Base-by-base conservation (phyloP, 768 basidiomycete species). In the Gymnopilus dilepis region DNA sequence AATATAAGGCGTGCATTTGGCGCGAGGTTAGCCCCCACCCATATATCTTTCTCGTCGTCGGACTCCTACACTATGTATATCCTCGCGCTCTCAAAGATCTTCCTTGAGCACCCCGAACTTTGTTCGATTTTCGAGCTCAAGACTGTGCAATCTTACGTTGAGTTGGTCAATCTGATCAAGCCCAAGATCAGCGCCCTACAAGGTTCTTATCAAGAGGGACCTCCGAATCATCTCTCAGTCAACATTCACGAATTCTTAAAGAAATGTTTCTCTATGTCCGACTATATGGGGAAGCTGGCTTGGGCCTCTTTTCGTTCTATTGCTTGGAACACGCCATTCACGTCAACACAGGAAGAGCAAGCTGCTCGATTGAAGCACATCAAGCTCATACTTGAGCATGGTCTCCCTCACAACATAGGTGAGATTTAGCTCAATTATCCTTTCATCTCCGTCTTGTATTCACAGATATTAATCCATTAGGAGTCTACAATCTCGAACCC, bases 401-500 rank as follows among this genome's bases (percentile, higher is more conserved):
- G 61, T 5, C 43, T 58, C 26, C 17, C 48, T 26, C 26, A 26
- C 12, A 26, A 47, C 21, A 47, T 56, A 21, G 19, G 37, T 33
- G 22, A 9, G 30, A 30, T 22, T 22, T 24, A 13, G n/a, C 13
- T 57, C 38, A 40, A 17, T 22, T 41, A 31, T 33, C 17, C 12
- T 26, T 26, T 17, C 53, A 37, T 33, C 1, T 43, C 42, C n/a
- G 42, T n/a, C 34, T 43, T n/a, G n/a, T n/a, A n/a, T n/a, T n/a
- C n/a, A 37, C 34, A 9, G 9, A 9, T 37, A 37, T 37, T 37
- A n/a, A n/a, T n/a, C n/a, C n/a, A n/a, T 43, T 43, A 43, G 42
- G 42, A n/a, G n/a, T 65, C 9, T 62, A 59, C 50, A 43, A 54
- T 31, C 53, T 65, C 4, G 40, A 55, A 21, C 65, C 65, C 4